Evolutionary conservation across 2,329 filamentous ascomycete species (phyloP).

Genomic region (Podosphaera leucotricha): DNA sequence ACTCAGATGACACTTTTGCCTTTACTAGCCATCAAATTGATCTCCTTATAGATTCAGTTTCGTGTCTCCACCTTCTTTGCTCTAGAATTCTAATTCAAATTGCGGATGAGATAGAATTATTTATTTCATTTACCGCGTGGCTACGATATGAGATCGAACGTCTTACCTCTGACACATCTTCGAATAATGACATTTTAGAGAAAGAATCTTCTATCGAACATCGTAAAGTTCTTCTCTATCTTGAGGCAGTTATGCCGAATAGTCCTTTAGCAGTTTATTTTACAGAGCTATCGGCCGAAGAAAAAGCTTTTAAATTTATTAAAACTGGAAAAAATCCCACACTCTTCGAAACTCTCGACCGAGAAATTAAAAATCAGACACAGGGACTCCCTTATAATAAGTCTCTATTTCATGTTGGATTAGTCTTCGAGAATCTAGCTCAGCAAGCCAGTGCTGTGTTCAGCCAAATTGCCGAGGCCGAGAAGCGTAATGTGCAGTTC

Average conservation of each 20-base stretch:
- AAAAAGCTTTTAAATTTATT: constrained; percentile 21
- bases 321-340: constrained; percentile 11
- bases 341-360: constrained; percentile 23
- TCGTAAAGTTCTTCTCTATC: constrained; percentile 50
- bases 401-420: constrained; percentile 35
- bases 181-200: constrained; percentile 48
- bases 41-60: constrained; percentile 43
- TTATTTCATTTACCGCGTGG: constrained; percentile 61
- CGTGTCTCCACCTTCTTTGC: constrained; percentile 50
- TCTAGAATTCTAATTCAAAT: constrained; percentile 49
- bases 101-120: constrained; percentile 57
- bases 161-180: constrained; percentile 37
- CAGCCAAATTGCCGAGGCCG: constrained; percentile 41
- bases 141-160: constrained; percentile 62
- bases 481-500: constrained; percentile 44
- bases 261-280: constrained; percentile 44
- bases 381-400: constrained; percentile 19
- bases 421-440: constrained; percentile 34
- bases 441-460: constrained; percentile 38
- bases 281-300: constrained; percentile 24
- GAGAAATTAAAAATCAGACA: constrained; percentile 13
- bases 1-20: constrained; percentile 39
- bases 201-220: constrained; percentile 57
- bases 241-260: constrained; percentile 42
- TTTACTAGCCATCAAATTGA: constrained; percentile 39